Evolutionary conservation across 2,329 filamentous ascomycete genomes (phyloP).

Genomic region (Chaetothyriales sp.): DNA sequence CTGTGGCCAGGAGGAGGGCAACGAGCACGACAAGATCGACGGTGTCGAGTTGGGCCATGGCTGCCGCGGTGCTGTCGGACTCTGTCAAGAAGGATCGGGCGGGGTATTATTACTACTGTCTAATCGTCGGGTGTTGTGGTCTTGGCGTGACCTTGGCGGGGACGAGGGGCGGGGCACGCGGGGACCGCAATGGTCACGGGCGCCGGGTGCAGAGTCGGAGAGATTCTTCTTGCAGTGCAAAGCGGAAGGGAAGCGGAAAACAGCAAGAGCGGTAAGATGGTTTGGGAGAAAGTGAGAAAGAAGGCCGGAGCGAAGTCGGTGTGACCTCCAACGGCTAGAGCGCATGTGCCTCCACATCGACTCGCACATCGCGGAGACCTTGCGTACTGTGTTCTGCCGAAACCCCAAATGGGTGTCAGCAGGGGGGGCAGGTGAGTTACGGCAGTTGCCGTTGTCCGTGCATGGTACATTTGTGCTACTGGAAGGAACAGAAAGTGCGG

Average conservation of each 20-base stretch:
- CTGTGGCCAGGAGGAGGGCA: conserved; percentile 66
- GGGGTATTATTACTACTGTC: not conserved
- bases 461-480: too few species aligned
- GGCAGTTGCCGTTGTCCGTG: too few species aligned
- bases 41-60: conserved; percentile 91
- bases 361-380: too few species aligned
- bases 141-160: not conserved
- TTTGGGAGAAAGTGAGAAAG: not conserved
- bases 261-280: too few species aligned
- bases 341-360: too few species aligned
- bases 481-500: too few species aligned
- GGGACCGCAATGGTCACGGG: too few species aligned
- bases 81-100: conserved; percentile 1
- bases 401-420: too few species aligned
- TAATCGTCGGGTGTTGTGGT: not conserved
- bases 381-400: too few species aligned
- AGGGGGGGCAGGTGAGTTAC: too few species aligned
- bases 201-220: too few species aligned
- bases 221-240: not conserved
- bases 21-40: conserved; percentile 86
- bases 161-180: not conserved
- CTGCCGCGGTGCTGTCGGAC: conserved; percentile 2
- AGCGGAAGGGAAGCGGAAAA: not conserved
- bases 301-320: not conserved
- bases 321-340: not conserved